Percentiles rank a stretch among this genome's conserved stretches.
These are phyloP conservation scores for Sordariomycetes sp. DNA, from an alignment of 2,329 filamentous ascomycete genomes.

Conservation along the genomic window DNA sequence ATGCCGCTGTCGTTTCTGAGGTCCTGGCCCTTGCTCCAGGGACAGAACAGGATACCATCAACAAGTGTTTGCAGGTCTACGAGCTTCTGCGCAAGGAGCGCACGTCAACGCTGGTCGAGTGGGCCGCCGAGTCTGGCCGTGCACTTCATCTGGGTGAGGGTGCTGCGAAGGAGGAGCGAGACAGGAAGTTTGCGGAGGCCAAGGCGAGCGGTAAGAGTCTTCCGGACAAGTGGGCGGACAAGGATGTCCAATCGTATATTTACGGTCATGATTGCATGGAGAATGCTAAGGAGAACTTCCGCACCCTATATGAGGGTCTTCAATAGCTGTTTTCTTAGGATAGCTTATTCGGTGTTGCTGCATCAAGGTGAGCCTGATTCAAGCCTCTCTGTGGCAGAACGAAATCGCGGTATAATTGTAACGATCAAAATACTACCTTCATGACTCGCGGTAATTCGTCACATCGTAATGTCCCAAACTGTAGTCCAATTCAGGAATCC, in stretches of 20 bases:
- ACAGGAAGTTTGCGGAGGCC: conserved; percentile 43
- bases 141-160: conserved; percentile 47
- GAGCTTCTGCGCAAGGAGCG: conserved; percentile 47
- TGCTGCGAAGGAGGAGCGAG: conserved; percentile 45
- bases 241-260: conserved; percentile 56
- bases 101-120: conserved; percentile 40
- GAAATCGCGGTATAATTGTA: too few species aligned
- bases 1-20: conserved; percentile 50
- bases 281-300: conserved; percentile 42
- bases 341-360: too few species aligned
- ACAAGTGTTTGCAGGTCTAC: conserved; percentile 42
- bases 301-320: conserved; percentile 21
- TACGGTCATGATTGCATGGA: conserved; percentile 53
- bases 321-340: neutral
- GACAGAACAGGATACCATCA: conserved; percentile 26
- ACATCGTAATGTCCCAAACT: too few species aligned
- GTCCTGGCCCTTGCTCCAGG: conserved; percentile 32
- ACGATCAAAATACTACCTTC: too few species aligned
- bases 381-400: too few species aligned
- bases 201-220: conserved; percentile 37
- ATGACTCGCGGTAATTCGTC: too few species aligned
- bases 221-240: conserved; percentile 62
- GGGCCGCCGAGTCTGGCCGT: conserved; percentile 40
- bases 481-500: neutral
- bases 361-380: too few species aligned